Base-by-base conservation (phyloP, 345 rosid species). In the Gossypium turneri region DNA sequence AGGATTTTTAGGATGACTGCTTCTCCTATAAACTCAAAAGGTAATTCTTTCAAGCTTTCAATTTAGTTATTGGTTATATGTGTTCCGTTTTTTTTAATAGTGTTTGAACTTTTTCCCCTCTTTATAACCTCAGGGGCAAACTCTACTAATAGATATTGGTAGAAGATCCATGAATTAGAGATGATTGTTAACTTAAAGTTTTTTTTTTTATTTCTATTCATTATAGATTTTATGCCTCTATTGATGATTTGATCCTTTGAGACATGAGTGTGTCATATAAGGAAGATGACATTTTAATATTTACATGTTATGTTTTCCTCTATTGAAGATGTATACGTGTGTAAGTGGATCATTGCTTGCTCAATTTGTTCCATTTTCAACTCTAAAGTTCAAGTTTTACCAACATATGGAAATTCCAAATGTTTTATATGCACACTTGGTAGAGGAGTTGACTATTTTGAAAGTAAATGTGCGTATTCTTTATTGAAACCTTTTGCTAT, bases 251-350 rank as follows among this genome's bases (percentile, higher is more conserved):
- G 34, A 45, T 67, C 10, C 38, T 20, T 20, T 45, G n/a, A 12
- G 9, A 44, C 70, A 66, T 44, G 5, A 66, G 44, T 66, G 25
- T 66, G 22, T 11, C 3, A 9, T 22, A 41, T 12, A 22, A 22
- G 22, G 43, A 25, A 47, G 38, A 25, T 50, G 16, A 50, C 15
- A 25, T 25, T 48, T 50, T 48, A 24, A 8, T 25, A 25, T 15
- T 50, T 25, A 16, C 44, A 68, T 50, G 12, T 24, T 77, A 22
- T 68, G 68, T 41, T 68, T 75, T 75, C 71, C 34, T 43, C 47
- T 12, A 44, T 41, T 84, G 64, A 85, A 94, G 98, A 91, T 94
- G 60, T 89, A 90, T 75, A 93, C 98, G 7, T 88, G 94, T 70
- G 50, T 8, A 52, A 82, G 77, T 34, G 96, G 90, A 78, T 82